Conservation (phyloP, 106 monocot species). For the Alisma plantagoaquatica region DNA sequence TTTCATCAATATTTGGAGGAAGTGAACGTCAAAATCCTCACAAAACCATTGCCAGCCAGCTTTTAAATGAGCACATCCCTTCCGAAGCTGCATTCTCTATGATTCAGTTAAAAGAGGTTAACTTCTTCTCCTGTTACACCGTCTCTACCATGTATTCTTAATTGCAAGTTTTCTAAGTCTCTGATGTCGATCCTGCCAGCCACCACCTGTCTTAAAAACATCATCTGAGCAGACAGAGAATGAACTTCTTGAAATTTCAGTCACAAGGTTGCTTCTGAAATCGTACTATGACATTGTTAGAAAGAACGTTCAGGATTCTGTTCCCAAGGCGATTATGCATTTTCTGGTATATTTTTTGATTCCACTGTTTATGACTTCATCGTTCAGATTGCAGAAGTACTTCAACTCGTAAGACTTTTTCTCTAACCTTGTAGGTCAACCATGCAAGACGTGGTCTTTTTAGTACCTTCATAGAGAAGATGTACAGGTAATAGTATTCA, state of each 20-base stretch:
- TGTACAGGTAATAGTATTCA: background rate
- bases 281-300: constrained; percentile 11
- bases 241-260: constrained; percentile 3
- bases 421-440: constrained; percentile 1
- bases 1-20: constrained; percentile 7
- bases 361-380: too few relatives aligned
- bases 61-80: background rate
- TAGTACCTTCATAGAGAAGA: constrained; percentile 5
- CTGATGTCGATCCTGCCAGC: background rate
- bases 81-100: background rate
- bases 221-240: constrained; percentile 7
- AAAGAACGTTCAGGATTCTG: constrained; percentile 5
- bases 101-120: constrained; percentile 7
- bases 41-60: background rate
- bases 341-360: constrained; percentile 7
- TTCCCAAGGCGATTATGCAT: constrained; percentile 11
- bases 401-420: too few relatives aligned
- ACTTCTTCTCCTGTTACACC: too few relatives aligned
- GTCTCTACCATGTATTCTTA: background rate
- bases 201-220: background rate
- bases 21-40: background rate
- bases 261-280: constrained; percentile 4
- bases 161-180: too few relatives aligned
- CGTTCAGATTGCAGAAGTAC: too few relatives aligned
- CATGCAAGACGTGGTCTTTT: constrained; percentile 2